These are phyloP conservation scores for Starmerella roubikii DNA, from an alignment of 805 yeast species.

Conservation along the genomic window DNA sequence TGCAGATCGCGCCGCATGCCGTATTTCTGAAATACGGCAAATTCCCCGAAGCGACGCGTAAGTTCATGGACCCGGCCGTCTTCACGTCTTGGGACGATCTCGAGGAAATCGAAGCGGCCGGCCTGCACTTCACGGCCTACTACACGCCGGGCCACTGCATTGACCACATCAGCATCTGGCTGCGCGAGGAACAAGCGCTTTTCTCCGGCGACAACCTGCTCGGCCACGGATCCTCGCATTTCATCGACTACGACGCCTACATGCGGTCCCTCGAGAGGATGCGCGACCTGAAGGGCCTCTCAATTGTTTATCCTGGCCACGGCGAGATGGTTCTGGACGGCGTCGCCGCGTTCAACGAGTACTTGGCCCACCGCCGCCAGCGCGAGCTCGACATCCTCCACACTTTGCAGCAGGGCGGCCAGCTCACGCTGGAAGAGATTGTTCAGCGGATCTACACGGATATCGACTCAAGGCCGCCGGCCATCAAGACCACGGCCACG, in stretches of 20 bases:
- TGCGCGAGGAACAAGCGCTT: constrained; percentile 25
- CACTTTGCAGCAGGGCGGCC: constrained; percentile 10
- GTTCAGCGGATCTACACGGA: constrained; percentile 21
- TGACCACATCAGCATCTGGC: constrained; percentile 27
- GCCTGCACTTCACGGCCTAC: constrained; percentile 22
- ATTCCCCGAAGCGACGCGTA: neutral
- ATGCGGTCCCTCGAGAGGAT: constrained; percentile 22
- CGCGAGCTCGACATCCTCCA: constrained; percentile 25
- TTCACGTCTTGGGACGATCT: constrained; percentile 18
- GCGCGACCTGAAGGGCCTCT: constrained; percentile 15
- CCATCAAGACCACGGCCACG: constrained; percentile 24
- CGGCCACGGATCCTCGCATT: constrained; percentile 29
- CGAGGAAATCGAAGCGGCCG: constrained; percentile 20
- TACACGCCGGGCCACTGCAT: constrained; percentile 29
- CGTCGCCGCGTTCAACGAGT: constrained; percentile 21
- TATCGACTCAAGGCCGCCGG: constrained; percentile 17
- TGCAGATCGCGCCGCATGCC: constrained; percentile 9
- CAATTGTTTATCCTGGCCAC: constrained; percentile 28
- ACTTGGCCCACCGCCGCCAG: constrained; percentile 26
- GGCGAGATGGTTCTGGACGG: constrained; percentile 27
- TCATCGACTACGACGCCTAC: constrained; percentile 24
- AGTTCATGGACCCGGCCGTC: neutral
- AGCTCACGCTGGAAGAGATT: constrained; percentile 16
- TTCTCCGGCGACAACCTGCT: constrained; percentile 29
- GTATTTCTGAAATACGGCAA: constrained; percentile 12